A percentile compares a stretch with the other conserved stretches of the same genome.
phyloP scores from a whole-genome alignment of 768 basidiomycete genomes.

The Mycena vitilis region DNA sequence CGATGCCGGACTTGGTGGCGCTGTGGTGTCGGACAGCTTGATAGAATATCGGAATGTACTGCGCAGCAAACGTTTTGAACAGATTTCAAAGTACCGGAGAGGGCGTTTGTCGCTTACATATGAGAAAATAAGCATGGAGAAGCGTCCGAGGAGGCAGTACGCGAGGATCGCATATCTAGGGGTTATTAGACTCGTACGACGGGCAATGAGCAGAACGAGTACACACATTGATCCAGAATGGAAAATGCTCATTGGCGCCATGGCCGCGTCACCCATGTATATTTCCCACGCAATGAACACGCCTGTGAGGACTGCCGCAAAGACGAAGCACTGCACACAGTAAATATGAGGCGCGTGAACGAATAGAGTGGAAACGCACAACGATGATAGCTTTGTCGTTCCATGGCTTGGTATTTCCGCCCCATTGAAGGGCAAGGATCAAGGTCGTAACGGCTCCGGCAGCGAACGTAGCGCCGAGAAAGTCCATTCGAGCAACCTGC shows the following conservation, averaged over 20 bases:
- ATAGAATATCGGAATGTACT: slow-evolving; percentile 22
- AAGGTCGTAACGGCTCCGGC: slow-evolving; percentile 48
- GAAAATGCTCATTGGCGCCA: neutral
- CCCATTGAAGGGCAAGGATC: slow-evolving; percentile 55
- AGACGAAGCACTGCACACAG: slow-evolving; percentile 14
- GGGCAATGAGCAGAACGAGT: neutral
- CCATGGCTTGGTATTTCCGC: slow-evolving; percentile 59
- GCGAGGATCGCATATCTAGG: slow-evolving; percentile 1
- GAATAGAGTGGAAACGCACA: neutral
- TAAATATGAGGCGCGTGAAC: neutral
- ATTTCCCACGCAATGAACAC: slow-evolving; percentile 13
- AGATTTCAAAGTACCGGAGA: too few species aligned
- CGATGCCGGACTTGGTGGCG: slow-evolving; percentile 29
- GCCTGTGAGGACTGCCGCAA: slow-evolving; percentile 18
- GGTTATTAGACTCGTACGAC: neutral
- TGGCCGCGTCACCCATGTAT: slow-evolving; percentile 1
- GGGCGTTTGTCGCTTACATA: neutral
- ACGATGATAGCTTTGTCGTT: slow-evolving; percentile 29
- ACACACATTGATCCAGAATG: neutral
- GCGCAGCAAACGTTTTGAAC: neutral
- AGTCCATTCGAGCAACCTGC: slow-evolving; percentile 46
- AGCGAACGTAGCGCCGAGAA: slow-evolving; percentile 49
- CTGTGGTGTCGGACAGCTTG: slow-evolving; percentile 21
- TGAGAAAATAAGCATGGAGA: slow-evolving; percentile 6
- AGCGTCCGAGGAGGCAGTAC: neutral